A percentile compares a stretch with the other conserved stretches of the same genome.
These are phyloP conservation scores for Chlorella variabilis DNA, from an alignment of 163 green algal genomes.

Conservation along the genomic window DNA sequence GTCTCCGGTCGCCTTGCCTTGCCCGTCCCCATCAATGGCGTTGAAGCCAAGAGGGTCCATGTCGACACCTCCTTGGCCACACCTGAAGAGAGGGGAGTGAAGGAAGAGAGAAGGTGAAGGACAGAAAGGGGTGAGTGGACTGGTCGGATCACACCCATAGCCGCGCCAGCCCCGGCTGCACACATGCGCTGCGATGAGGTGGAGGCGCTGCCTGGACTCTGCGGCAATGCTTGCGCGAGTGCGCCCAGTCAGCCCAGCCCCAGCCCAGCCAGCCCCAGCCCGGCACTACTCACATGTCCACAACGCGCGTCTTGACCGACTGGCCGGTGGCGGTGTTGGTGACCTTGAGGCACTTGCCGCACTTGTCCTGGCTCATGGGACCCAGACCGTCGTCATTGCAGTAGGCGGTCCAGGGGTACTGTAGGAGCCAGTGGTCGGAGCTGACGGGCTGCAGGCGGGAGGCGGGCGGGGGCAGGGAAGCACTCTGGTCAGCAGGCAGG, in stretches of 20 bases:
- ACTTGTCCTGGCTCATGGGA: slow-evolving; percentile 25
- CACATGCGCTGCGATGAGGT: too few relatives aligned
- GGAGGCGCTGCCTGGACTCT: too few relatives aligned
- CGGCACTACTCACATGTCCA: too few relatives aligned
- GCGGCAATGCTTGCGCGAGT: too few relatives aligned
- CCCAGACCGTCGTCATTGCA: slow-evolving; percentile 14
- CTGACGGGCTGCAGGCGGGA: neutral
- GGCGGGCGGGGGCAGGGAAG: neutral
- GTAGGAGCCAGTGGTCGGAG: neutral
- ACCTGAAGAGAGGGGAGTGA: too few relatives aligned
- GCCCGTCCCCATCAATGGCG: neutral
- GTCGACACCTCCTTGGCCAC: slow-evolving; percentile 12
- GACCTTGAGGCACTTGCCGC: slow-evolving; percentile 19
- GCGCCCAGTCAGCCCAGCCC: too few relatives aligned
- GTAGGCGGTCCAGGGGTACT: slow-evolving; percentile 20
- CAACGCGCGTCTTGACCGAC: neutral
- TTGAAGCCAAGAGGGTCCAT: slow-evolving; percentile 20
- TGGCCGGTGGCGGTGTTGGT: slow-evolving; percentile 32
- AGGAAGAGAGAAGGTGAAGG: too few relatives aligned
- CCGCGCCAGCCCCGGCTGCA: too few relatives aligned
- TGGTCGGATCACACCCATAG: too few relatives aligned
- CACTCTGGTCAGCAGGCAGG: too few relatives aligned
- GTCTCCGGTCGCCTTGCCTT: neutral
- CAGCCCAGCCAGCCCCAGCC: too few relatives aligned
- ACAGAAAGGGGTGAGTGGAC: too few relatives aligned